Percentiles rank a stretch among this genome's conserved stretches.
Evolutionary conservation across 495 filamentous ascomycete species (phyloP).

Genomic region (Penicillium steckii): DNA sequence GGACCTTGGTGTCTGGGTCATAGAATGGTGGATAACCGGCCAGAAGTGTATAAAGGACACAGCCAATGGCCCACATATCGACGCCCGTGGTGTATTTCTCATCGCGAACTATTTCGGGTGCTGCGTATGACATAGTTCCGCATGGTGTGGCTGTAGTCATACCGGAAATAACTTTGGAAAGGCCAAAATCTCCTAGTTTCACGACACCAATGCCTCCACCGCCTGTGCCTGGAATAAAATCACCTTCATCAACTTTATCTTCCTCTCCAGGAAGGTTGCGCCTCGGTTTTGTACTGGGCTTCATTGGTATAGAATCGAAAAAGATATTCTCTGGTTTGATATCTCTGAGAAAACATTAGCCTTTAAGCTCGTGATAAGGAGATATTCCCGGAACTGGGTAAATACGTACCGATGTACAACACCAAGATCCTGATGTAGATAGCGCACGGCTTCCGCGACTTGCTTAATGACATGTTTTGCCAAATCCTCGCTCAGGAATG

Average conservation of each 20-base stretch:
- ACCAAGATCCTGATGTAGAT: constrained; percentile 79
- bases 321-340: constrained; percentile 92
- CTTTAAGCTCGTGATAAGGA: background rate
- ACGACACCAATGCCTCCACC: constrained; percentile 53
- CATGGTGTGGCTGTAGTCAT: background rate
- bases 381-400: background rate
- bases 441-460: constrained; percentile 79
- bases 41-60: background rate
- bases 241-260: constrained; percentile 87
- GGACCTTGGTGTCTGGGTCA: background rate
- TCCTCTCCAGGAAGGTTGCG: constrained; percentile 73
- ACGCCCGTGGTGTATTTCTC: background rate
- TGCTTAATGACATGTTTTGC: constrained; percentile 83
- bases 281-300: constrained; percentile 71
- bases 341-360: constrained; percentile 54
- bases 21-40: background rate
- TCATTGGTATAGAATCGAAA: constrained; percentile 73
- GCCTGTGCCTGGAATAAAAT: constrained; percentile 74
- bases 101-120: background rate
- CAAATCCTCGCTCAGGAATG: constrained; percentile 87
- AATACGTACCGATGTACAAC: constrained; percentile 79
- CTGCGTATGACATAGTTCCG: background rate
- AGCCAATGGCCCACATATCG: background rate
- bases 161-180: background rate
- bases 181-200: background rate